Percentiles rank a stretch among this genome's conserved stretches.
Conservation (phyloP, 495 filamentous ascomycete genomes). For the Rusavskia elegans region DNA sequence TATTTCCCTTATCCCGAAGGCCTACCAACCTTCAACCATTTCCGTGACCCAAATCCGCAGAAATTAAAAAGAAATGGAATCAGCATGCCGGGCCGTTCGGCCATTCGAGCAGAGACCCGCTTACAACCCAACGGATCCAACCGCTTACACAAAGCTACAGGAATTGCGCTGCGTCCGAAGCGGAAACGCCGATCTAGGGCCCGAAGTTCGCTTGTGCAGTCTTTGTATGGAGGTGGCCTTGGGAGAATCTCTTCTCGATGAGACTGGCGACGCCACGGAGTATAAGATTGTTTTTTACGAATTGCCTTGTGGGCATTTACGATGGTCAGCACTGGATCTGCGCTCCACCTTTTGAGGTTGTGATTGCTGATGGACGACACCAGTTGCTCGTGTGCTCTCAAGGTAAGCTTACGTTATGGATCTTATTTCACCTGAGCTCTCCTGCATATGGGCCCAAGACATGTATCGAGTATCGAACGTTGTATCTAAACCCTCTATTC, state of each 20-base stretch:
- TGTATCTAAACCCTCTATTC: no score
- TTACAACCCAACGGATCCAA: neutral
- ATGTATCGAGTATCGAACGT: no score
- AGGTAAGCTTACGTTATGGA: no score
- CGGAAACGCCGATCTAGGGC: neutral
- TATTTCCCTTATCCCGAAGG: no score
- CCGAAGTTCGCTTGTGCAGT: neutral
- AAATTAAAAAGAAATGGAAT: neutral
- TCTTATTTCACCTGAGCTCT: no score
- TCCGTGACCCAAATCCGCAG: neutral
- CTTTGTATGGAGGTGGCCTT: neutral
- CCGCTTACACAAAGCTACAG: neutral
- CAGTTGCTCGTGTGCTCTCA: neutral
- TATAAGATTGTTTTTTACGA: neutral
- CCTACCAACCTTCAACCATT: neutral
- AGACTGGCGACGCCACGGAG: neutral
- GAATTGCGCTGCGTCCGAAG: neutral
- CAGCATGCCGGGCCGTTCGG: neutral
- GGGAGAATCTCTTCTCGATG: neutral
- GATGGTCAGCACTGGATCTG: neutral
- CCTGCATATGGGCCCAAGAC: no score
- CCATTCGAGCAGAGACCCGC: neutral
- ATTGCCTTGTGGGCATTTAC: neutral
- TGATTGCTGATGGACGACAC: neutral
- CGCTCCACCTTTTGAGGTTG: neutral